These are phyloP conservation scores for Vitis hybrid DNA, from an alignment of 177 flowering plant species.

Conservation along the genomic window DNA sequence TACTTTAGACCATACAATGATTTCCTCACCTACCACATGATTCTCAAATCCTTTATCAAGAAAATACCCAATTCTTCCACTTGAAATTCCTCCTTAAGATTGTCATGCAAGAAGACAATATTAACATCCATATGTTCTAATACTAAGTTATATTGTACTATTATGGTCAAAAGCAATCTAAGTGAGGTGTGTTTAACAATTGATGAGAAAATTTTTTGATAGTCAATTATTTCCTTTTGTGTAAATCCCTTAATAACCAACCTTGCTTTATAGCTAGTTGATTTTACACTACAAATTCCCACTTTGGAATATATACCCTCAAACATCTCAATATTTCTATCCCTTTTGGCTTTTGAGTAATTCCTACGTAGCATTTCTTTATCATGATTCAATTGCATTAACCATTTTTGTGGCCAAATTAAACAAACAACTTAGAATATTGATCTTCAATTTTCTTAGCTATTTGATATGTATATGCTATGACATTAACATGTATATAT, in stretches of 20 bases:
- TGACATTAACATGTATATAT: no score
- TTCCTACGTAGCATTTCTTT: no score
- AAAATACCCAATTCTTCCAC: no score
- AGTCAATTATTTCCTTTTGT: neutral
- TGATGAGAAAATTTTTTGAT: neutral
- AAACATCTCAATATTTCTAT: neutral
- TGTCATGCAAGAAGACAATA: neutral
- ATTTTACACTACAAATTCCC: neutral
- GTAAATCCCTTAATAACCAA: neutral
- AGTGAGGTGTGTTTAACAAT: neutral
- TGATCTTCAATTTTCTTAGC: no score
- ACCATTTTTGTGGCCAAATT: no score
- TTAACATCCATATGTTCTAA: slow-evolving; percentile 3
- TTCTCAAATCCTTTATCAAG: no score
- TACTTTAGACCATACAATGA: no score
- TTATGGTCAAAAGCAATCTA: neutral
- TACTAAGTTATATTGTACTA: neutral
- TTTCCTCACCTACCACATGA: no score
- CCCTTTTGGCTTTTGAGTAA: neutral
- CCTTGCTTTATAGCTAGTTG: neutral
- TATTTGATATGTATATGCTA: no score
- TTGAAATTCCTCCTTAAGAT: neutral
- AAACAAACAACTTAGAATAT: no score
- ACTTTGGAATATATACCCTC: neutral
- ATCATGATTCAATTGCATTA: no score